These are phyloP conservation scores for Astrothelium subdiscretum DNA, from an alignment of 495 filamentous ascomycete species.

Conservation along the genomic window DNA sequence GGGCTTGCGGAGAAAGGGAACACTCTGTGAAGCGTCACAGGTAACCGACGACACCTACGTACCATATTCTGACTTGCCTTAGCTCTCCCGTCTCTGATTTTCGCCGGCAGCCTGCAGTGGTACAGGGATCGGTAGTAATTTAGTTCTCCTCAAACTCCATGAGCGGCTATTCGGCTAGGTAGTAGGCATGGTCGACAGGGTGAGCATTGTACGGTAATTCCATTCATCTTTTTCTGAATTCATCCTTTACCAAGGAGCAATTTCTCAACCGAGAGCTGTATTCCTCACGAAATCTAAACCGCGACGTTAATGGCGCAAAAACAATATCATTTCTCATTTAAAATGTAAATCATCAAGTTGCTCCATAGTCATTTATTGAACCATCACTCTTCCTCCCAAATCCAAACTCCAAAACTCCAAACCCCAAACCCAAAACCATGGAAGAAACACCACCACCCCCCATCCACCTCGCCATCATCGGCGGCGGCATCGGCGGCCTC, in stretches of 20 bases:
- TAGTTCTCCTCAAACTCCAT: neutral
- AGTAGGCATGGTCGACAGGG: too few relatives aligned
- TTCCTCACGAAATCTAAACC: too few relatives aligned
- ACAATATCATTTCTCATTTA: too few relatives aligned
- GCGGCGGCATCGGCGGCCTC: constrained; percentile 2
- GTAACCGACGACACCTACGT: too few relatives aligned
- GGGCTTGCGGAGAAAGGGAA: too few relatives aligned
- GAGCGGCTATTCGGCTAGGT: neutral
- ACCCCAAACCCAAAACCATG: neutral
- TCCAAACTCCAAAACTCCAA: neutral
- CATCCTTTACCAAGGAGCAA: too few relatives aligned
- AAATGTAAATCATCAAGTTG: neutral
- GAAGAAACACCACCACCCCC: neutral
- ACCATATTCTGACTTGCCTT: too few relatives aligned
- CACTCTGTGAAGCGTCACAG: too few relatives aligned
- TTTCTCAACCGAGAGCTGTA: too few relatives aligned
- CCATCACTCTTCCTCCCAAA: too few relatives aligned
- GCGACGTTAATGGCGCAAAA: too few relatives aligned
- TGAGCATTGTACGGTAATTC: neutral
- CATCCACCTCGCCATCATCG: constrained; percentile 1
- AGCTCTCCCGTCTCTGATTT: neutral
- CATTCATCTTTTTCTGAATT: neutral
- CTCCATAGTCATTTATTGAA: neutral
- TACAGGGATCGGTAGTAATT: neutral
- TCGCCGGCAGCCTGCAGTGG: neutral